Conservation (phyloP, 805 yeast genomes). For the Candida patagonica region DNA sequence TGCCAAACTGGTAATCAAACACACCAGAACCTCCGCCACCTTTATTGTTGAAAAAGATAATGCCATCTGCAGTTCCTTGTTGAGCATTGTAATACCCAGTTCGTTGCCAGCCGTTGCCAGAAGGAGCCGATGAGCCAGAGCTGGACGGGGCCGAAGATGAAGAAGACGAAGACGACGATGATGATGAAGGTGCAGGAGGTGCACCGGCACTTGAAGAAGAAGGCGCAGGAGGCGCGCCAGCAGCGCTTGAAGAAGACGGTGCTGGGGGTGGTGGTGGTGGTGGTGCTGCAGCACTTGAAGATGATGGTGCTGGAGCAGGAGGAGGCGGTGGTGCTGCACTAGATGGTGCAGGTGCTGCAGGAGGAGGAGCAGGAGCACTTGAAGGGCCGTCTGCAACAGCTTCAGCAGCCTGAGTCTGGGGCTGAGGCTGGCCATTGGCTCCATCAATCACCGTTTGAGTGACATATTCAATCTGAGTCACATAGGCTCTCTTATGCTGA, state of each 20-base stretch:
- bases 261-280: not conserved
- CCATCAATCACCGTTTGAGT: constrained; percentile 29
- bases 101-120: constrained; percentile 49
- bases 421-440: constrained; percentile 9
- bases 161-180: constrained; percentile 20
- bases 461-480: constrained; percentile 70
- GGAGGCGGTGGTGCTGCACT: constrained; percentile 6
- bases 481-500: constrained; percentile 45
- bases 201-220: constrained; percentile 21
- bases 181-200: constrained; percentile 17
- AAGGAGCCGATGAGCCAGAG: constrained; percentile 31
- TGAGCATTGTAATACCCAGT: constrained; percentile 54
- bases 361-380: constrained; percentile 24
- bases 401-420: constrained; percentile 3
- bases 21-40: constrained; percentile 91
- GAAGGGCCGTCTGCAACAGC: not conserved
- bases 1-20: constrained; percentile 81
- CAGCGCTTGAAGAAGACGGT: no score
- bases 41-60: constrained; percentile 73
- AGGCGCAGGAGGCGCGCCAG: constrained; percentile 26
- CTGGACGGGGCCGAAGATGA: constrained; percentile 23
- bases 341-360: constrained; percentile 22
- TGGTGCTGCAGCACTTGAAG: constrained; percentile 20
- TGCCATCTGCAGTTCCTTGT: constrained; percentile 62
- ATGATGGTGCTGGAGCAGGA: constrained; percentile 18